phyloP scores from a whole-genome alignment of 1,284 basidiomycete genomes.

The Vanrija sp. region DNA sequence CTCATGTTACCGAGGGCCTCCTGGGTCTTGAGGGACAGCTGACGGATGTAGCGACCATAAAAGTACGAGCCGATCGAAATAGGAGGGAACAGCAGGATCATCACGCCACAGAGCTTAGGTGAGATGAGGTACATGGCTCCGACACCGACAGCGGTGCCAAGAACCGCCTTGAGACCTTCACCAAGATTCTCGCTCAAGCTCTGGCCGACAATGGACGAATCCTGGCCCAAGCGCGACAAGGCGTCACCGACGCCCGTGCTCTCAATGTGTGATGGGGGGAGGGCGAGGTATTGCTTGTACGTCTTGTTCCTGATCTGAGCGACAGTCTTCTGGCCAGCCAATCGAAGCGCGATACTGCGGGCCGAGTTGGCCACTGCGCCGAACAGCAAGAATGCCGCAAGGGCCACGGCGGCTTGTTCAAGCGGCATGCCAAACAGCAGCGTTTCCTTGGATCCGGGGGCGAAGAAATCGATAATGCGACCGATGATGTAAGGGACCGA shows the following conservation, averaged over 20 bases:
- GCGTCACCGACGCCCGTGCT: constrained; percentile 45
- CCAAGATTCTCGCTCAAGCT: constrained; percentile 44
- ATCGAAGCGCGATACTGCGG: constrained; percentile 37
- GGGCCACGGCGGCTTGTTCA: constrained; percentile 36
- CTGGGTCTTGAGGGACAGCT: constrained; percentile 43
- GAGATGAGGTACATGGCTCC: constrained; percentile 47
- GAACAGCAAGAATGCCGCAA: constrained; percentile 33
- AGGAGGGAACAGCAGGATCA: constrained; percentile 45
- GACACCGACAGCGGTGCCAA: constrained; percentile 42
- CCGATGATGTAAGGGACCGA: constrained; percentile 45
- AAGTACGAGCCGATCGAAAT: constrained; percentile 48
- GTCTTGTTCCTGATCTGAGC: constrained; percentile 45
- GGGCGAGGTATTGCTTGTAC: constrained; percentile 42
- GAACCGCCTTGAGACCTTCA: constrained; percentile 45
- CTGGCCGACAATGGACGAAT: constrained; percentile 46
- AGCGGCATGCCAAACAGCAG: constrained; percentile 42
- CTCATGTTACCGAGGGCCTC: constrained; percentile 47
- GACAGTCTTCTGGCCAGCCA: constrained; percentile 46
- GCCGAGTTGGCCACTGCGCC: constrained; percentile 45
- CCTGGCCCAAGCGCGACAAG: constrained; percentile 45
- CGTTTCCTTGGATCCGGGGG: constrained; percentile 40
- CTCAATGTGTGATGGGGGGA: constrained; percentile 47
- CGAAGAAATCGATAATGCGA: constrained; percentile 47
- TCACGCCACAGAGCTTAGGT: constrained; percentile 41
- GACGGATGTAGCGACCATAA: constrained; percentile 46